Evolutionary conservation across 2,329 filamentous ascomycete species (phyloP), one percentile per base, ranked within the genome.

Genomic region (Fusarium oligoseptatum): DNA sequence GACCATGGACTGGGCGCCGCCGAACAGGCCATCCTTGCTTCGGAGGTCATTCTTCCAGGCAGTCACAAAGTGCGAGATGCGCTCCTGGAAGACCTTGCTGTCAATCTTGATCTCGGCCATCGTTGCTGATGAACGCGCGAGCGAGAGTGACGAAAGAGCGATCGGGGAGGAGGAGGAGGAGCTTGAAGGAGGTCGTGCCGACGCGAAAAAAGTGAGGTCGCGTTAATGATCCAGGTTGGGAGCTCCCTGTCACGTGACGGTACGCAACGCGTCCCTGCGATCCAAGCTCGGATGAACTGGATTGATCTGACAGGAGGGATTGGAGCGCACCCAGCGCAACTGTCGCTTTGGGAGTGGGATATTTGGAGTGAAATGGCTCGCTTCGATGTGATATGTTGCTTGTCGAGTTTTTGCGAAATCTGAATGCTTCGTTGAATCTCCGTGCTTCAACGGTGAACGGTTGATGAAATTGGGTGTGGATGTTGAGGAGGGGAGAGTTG

Each of bases 21-120:
- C 92, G 84, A 98, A 99, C 74, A 96, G 86, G 80, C 91, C 88
- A 86, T 97, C 94, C 82, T 93, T 94, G 72, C 93, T 90, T 81
- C 95, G 93, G 87, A 97, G 96, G 88, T 98, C 96, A 80, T 94
- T 92, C 88, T 98, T 98, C 97, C 97, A 99, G 86, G 95, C 92
- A 79, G 94, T 92, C 82, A 95, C 90, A 80, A 99, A 93, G 81
- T 93, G 92, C 77, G 92, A 92, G 77, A 98, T 90, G 82, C 97
- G 95, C 87, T 97, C 95, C 85, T 98, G 95, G 87, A 99, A 99
- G 83, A 92, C 88, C 84, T 93, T 92, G 87, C 93, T 94, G 88
- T 98, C 95, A 87, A 99, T 98, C 86, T 94, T 94, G 86, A 99
- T 97, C 85, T 97, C 94, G 81, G 88, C 89, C 91, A 91, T 91